Base-by-base conservation (phyloP, 2,329 filamentous ascomycete genomes). In the Conoideocrella luteorostrata region DNA sequence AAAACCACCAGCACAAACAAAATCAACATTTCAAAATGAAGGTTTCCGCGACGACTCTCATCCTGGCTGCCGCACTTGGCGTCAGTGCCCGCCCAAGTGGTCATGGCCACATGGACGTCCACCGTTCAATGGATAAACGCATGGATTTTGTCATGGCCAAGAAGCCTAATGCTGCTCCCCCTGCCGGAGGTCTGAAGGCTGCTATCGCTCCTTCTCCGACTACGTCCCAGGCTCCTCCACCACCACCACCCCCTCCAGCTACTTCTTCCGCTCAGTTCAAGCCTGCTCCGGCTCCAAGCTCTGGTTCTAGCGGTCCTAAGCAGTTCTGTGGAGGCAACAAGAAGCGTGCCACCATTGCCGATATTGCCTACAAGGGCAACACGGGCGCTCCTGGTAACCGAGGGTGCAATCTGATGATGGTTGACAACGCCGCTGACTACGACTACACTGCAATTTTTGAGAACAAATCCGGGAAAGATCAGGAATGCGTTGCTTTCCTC, bases 361-460 rank as follows among this genome's bases (percentile, higher is more conserved):
- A 77, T 50, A 72, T 77, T 50, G 59, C 61, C 44, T 70, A 71
- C 59, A 54, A 51, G 4, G 74, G 74, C 52, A 77, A 77, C 65
- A 58, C 58, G 12, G 74, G 74, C 45, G 54, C 55, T 39, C 2
- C 46, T 7, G 53, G 49, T 43, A n/a, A 60, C 47, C 76, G 67
- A 57, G 72, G 72, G 55, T 74, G 72, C 70, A 77, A 77, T 69
- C 59, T 75, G 39, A 69, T 72, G 68, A 48, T 64, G 24, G 56
- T 77, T 45, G 48, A 50, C 38, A 55, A 66, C 39, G 60, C 59
- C 47, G 39, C 53, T 47, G 41, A 65, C 49, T 77, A 75, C 64
- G 48, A 68, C 42, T 72, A 75, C 64, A 60, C 61, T 17, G 48
- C 63, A 47, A 60, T 60, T 50, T 70, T 74, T 56, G 58, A 56